Base-by-base conservation (phyloP, 2,329 filamentous ascomycete genomes). In the Hymenoscyphus repandus region DNA sequence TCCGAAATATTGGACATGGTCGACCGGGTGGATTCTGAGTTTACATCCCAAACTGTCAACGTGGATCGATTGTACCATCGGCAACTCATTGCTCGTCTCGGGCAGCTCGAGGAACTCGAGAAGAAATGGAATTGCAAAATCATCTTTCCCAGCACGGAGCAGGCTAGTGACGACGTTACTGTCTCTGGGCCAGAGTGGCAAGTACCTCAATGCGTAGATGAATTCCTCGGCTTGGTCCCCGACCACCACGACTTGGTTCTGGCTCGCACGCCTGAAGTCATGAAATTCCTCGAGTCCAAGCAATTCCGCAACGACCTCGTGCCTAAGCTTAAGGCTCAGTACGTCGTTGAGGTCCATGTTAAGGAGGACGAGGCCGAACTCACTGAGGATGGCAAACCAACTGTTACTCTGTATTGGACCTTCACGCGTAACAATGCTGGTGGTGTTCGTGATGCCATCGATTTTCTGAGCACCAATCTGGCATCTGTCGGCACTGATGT, bases 101-200 rank as follows among this genome's bases (percentile, higher is more conserved):
- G 81, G 40, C 89, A 96, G 65, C 90, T 99, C 51, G 92, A 97
- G 59, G 89, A 93, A 61, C 78, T 99, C 46, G 93, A 99, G 74
- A 95, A 95, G 77, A 96, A 96, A 72, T 97, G 91, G 86, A 97
- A 97, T 70, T 99, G 93, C 83, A 97, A 97, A 75, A 95, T 99
- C 65, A 88, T 90, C 61, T 99, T 99, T 67, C 93, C 93, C 6
- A 96, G 91, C 72, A 97, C 93, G 9, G 93, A 99, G 69, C 88
- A 95, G 70, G 93, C 93, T 18, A 97, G 92, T 67, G 93, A 99
- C 65, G 87, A 95, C 65, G 90, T 99, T 47, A 95, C 87, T 15
- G 90, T 99, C 52, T 96, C 90, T 55, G 93, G 93, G 4, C 93
- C 93, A 45, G 92, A 97, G 73, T 99, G 95, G 80, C 93, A 97